Base-by-base conservation (phyloP, 495 filamentous ascomycete genomes). In the Cercophora scortea region DNA sequence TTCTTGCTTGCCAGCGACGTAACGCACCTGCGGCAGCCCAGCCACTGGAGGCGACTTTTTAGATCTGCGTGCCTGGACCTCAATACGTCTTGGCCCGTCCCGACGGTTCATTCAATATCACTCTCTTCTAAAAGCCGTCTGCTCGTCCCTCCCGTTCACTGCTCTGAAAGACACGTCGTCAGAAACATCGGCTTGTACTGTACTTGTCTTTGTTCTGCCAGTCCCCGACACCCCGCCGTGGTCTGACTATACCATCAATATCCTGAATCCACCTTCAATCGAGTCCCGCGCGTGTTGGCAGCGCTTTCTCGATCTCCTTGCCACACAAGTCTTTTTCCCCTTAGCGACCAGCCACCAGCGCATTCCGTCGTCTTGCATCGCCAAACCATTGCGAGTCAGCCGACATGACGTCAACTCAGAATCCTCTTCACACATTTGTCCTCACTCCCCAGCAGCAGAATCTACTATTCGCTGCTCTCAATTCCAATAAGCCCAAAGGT, bases 381-480 rank as follows among this genome's bases (percentile, higher is more conserved):
- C 25, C 25, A 25, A 25, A 25, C 25, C 25, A 25, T 25, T 25
- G 25, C 63, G 70, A 34, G 68, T 64, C 35, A 70, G 52, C 45
- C 69, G 73, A 60, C 35, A 75, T 75, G 73, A 67, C 71, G 52
- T 74, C 71, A 49, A 57, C 70, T 53, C 68, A 65, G 40, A 68
- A 70, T 44, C 58, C 69, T 9, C 61, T 74, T 10, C 61, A 66
- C 47, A 64, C 71, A 49, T 70, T 76, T 61, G 64, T 75, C 64
- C 85, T 96, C 54, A 89, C 89, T 38, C 84, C 86, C 15, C 83
- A 86, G 60, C 89, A 98, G 67, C 89, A 96, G 71, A 85, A 87
- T 62, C 83, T 96, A 39, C 72, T 97, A 41, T 83, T 90, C 40
- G 88, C 89, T 43, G 92, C 93, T 18, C 81, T 98, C 57, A 84